Conservation (phyloP, 768 basidiomycete genomes). For the Hypholoma fasciculare region DNA sequence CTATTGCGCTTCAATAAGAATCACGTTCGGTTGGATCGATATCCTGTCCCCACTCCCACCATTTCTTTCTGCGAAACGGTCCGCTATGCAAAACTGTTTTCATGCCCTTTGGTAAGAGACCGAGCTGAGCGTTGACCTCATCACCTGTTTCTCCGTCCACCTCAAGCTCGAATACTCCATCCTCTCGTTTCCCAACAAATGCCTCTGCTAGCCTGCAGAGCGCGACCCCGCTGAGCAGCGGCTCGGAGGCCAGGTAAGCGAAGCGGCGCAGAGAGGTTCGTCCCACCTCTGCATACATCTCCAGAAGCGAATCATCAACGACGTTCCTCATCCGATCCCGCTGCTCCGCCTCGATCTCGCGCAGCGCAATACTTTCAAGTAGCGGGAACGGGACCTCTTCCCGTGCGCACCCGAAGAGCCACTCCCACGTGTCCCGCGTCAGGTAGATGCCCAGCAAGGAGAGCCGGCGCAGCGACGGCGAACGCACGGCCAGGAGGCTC, state of each 20-base stretch:
- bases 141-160: not conserved
- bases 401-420: not conserved
- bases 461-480: not conserved
- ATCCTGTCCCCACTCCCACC: not conserved
- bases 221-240: not conserved
- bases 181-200: not conserved
- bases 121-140: not conserved
- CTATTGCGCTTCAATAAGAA: not conserved
- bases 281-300: not conserved
- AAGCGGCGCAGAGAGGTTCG: not conserved
- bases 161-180: not conserved
- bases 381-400: not conserved
- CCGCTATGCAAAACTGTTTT: not conserved
- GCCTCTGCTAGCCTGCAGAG: not conserved
- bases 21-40: not conserved
- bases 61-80: not conserved
- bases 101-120: not conserved
- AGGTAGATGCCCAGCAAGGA: not conserved
- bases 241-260: not conserved
- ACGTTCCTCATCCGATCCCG: not conserved
- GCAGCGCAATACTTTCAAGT: not conserved
- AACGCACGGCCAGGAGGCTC: not conserved
- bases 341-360: not conserved
- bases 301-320: not conserved
- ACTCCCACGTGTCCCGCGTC: not conserved